These are phyloP conservation scores for Cladochytrium replicatum DNA, from an alignment of 192 early-diverging fungal species.

Conservation along the genomic window DNA sequence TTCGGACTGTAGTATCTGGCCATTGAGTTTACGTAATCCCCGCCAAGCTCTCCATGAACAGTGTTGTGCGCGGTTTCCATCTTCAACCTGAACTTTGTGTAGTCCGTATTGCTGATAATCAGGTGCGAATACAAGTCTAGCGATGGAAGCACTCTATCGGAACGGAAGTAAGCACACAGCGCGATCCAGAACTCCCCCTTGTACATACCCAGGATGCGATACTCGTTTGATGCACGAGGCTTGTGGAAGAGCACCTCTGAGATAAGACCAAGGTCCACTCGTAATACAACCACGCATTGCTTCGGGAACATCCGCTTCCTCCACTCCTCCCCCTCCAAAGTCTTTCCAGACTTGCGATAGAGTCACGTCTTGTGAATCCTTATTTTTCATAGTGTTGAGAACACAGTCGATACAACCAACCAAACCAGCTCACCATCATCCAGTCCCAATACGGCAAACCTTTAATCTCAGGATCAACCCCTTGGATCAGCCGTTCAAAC, in stretches of 20 bases:
- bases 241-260: neutral
- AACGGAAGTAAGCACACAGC: too few relatives aligned
- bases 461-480: conserved; percentile 17
- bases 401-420: too few relatives aligned
- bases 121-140: neutral
- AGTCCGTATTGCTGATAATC: neutral
- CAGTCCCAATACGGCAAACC: conserved; percentile 40
- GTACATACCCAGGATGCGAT: neutral
- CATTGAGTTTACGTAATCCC: neutral
- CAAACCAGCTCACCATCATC: conserved; percentile 33
- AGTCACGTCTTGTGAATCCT: conserved; percentile 8
- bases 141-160: neutral
- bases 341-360: neutral
- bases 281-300: conserved; percentile 8
- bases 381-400: too few relatives aligned
- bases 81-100: neutral
- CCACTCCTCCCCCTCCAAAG: neutral
- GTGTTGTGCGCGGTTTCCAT: neutral
- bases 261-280: neutral
- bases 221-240: neutral
- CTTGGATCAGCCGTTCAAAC: conserved; percentile 6
- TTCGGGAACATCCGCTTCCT: neutral
- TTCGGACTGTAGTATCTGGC: neutral
- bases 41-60: neutral
- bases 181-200: too few relatives aligned